These are phyloP conservation scores for Fusarium veterinarium DNA, from an alignment of 2,329 filamentous ascomycete species.

Conservation along the genomic window DNA sequence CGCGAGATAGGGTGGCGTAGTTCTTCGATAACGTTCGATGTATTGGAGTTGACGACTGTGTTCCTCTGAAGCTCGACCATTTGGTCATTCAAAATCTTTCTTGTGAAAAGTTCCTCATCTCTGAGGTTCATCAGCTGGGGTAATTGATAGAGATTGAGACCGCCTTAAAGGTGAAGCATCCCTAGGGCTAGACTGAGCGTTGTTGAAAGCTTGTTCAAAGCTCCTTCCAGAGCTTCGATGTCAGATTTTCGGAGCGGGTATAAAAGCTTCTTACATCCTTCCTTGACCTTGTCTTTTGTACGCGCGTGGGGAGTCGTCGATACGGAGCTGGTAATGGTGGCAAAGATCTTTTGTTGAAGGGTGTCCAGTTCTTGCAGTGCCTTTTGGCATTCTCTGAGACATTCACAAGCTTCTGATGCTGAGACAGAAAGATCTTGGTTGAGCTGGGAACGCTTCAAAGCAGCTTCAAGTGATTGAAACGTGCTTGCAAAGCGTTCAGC, in stretches of 20 bases:
- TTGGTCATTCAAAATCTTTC: not conserved
- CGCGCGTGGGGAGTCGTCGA: accelerated
- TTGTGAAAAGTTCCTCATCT: not conserved
- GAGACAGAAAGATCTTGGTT: not conserved
- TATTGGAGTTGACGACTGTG: not conserved
- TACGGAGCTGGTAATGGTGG: accelerated
- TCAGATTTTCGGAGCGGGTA: not conserved
- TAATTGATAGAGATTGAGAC: accelerated
- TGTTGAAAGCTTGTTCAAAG: not conserved
- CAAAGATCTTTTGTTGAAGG: not conserved
- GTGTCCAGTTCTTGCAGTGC: not conserved
- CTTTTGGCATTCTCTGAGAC: not conserved
- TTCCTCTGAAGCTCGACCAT: not conserved
- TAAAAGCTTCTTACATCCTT: accelerated
- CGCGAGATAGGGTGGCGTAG: accelerated
- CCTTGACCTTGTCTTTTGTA: not conserved
- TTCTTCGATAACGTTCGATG: accelerated
- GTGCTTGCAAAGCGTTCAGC: accelerated
- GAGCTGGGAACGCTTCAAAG: accelerated
- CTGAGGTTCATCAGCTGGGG: accelerated
- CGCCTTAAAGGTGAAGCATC: not conserved
- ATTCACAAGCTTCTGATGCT: accelerated
- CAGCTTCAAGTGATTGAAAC: not conserved
- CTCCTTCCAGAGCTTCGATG: accelerated
- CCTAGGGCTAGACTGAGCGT: accelerated